These are phyloP conservation scores for Fusarium oligoseptatum DNA, from an alignment of 2,329 filamentous ascomycete species.

Conservation along the genomic window DNA sequence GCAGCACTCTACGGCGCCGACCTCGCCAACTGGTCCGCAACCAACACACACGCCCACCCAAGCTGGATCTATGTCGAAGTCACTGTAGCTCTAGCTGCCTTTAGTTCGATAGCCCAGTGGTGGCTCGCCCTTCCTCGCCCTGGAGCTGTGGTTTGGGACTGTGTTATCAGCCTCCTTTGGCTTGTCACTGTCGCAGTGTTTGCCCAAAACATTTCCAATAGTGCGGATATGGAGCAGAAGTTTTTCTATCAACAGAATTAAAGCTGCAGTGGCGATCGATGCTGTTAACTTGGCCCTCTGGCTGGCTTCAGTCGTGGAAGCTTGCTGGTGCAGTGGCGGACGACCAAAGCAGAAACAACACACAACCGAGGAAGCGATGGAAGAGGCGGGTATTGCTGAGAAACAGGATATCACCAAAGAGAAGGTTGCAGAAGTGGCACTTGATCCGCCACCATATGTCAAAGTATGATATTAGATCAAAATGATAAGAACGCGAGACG, in stretches of 20 bases:
- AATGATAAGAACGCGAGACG: no score
- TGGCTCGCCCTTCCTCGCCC: slow-evolving; percentile 16
- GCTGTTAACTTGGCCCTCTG: slow-evolving; percentile 22
- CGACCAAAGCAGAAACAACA: not conserved
- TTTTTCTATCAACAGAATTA: not conserved
- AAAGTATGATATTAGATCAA: not conserved
- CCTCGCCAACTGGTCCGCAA: slow-evolving; percentile 20
- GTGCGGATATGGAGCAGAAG: not conserved
- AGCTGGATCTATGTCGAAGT: slow-evolving; percentile 33
- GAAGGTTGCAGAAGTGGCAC: not conserved
- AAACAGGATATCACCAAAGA: not conserved
- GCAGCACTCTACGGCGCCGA: slow-evolving; percentile 28
- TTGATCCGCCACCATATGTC: slow-evolving; percentile 9
- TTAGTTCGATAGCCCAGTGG: slow-evolving; percentile 26
- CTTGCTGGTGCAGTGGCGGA: slow-evolving; percentile 20
- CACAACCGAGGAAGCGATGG: not conserved
- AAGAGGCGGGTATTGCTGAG: not conserved
- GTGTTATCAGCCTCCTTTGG: slow-evolving; percentile 21
- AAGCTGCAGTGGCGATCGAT: slow-evolving; percentile 18
- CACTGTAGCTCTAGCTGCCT: slow-evolving; percentile 6
- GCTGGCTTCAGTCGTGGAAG: slow-evolving; percentile 19
- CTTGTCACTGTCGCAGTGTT: slow-evolving; percentile 26
- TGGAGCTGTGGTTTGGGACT: slow-evolving; percentile 13
- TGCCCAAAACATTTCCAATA: slow-evolving; percentile 9
- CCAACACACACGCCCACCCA: slow-evolving; percentile 18